Conservation (phyloP, 2,329 filamentous ascomycete genomes). For the Mycocentrospora acerina region DNA sequence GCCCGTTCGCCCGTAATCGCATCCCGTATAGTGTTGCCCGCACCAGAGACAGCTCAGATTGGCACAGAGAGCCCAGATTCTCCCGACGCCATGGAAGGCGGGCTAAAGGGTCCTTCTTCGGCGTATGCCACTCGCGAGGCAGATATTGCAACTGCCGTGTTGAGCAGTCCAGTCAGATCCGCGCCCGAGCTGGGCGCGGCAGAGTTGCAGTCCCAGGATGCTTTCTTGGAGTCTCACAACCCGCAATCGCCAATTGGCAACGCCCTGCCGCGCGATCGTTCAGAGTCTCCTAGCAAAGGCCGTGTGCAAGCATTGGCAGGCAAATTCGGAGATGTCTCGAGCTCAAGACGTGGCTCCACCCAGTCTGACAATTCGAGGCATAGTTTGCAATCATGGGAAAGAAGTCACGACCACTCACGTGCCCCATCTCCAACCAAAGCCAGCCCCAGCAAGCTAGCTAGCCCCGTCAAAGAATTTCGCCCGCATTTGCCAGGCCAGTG, state of each 20-base stretch:
- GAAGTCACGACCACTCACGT: conserved; percentile 40
- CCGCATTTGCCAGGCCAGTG: conserved; percentile 56
- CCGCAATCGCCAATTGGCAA: conserved; percentile 31
- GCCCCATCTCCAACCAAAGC: conserved; percentile 35
- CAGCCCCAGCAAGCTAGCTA: conserved; percentile 39
- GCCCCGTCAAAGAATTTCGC: conserved; percentile 44
- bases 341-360: conserved; percentile 50
- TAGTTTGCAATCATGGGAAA: conserved; percentile 44
- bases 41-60: conserved; percentile 51
- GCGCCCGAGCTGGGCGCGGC: conserved; percentile 28
- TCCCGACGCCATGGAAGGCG: conserved; percentile 25
- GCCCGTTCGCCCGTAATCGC: conserved; percentile 60
- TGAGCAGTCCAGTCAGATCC: conserved; percentile 20
- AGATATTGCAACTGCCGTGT: conserved; percentile 37
- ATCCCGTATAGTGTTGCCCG: conserved; percentile 46
- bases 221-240: conserved; percentile 39
- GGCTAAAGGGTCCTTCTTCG: conserved; percentile 22
- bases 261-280: conserved; percentile 34
- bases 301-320: conserved; percentile 55
- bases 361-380: conserved; percentile 46
- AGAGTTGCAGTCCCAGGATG: conserved; percentile 36
- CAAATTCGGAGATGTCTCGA: conserved; percentile 50
- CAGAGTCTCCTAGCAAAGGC: conserved; percentile 51
- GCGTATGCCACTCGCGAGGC: conserved; percentile 39
- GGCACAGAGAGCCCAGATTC: conserved; percentile 42